phyloP scores from a whole-genome alignment of 78 protist genomes.

The Cavenderia fasciculata region DNA sequence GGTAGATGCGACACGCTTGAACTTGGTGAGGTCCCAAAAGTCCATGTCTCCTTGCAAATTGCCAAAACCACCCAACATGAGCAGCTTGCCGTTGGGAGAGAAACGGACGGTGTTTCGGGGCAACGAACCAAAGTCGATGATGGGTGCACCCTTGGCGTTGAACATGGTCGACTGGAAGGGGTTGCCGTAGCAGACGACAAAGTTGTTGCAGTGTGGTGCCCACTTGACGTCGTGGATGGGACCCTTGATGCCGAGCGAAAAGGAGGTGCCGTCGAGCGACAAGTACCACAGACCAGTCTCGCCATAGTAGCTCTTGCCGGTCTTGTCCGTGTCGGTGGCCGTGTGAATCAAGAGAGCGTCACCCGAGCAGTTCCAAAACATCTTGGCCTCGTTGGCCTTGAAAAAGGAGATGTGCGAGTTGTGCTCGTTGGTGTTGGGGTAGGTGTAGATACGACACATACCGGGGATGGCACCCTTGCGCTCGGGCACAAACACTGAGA shows the following conservation, averaged over 20 bases:
- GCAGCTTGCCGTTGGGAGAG: constrained; percentile 70
- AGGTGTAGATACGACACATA: constrained; percentile 20
- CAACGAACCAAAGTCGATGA: constrained; percentile 70
- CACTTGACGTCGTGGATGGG: constrained; percentile 80
- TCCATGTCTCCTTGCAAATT: constrained; percentile 83
- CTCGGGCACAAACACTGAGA: constrained; percentile 66
- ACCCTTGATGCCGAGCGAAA: constrained; percentile 56
- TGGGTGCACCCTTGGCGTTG: constrained; percentile 57
- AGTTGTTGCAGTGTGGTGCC: constrained; percentile 64
- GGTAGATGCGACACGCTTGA: constrained; percentile 32
- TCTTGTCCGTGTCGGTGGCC: constrained; percentile 66
- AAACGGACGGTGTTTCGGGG: constrained; percentile 79
- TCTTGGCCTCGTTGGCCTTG: constrained; percentile 62
- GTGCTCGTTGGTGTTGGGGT: constrained; percentile 46
- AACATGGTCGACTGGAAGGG: constrained; percentile 73
- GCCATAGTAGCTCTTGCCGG: constrained; percentile 80
- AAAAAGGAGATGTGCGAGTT: constrained; percentile 38
- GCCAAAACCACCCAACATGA: constrained; percentile 75
- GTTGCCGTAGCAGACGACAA: constrained; percentile 53
- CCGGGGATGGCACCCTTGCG: constrained; percentile 25
- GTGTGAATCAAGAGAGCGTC: constrained; percentile 39
- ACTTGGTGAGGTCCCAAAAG: constrained; percentile 75
- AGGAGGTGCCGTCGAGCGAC: constrained; percentile 39
- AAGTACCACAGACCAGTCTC: constrained; percentile 74
- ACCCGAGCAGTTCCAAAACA: constrained; percentile 66